Evolutionary conservation across 257 asterid genomes (phyloP), one percentile per base, ranked within the genome.

Genomic region (Fraxinus americana): DNA sequence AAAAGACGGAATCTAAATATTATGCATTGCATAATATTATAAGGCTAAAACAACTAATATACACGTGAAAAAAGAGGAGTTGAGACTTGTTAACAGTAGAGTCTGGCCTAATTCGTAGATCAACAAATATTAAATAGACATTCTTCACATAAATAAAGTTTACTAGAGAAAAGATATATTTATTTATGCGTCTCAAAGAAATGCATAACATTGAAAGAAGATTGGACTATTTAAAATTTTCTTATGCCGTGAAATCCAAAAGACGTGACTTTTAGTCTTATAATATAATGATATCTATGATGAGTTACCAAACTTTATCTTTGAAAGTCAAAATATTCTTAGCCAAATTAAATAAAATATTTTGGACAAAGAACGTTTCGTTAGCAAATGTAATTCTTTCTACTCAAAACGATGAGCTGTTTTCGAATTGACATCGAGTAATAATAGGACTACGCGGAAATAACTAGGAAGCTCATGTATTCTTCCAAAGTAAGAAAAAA

Each of bases 241-340:
- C 69, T 25, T 63, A 25, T 8, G 35, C 69, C 32, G 17, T 25
- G 69, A 63, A 63, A 63, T 63, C 32, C 17, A 7, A 11, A 63
- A 21, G 69, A 63, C 34, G 35, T 63, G 35, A 23, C 35, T 63
- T 61, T 61, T 25, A 7, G 16, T 38, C 39, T 35, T 35, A 25
- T 25, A 25, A 25, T 38, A 7, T 9, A 25, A 25, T 21, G 68
- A 61, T 11, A 27, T 63, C 19, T 35, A 25, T 63, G 69, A 63
- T 12, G 69, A 12, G 69, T 63, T 63, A 63, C 69, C 69, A 63
- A 63, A 63, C 69, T 63, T 63, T 25, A 63, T 63, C 69, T 19
- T 63, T 25, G 11, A 21, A 63, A 23, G 69, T 63, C 69, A 63
- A 63, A 63, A 63, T 59, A 21, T 23, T 59, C 32, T 59, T 21